Base-by-base conservation (phyloP, 768 basidiomycete genomes). In the Xerocomellus chrysenteron region DNA sequence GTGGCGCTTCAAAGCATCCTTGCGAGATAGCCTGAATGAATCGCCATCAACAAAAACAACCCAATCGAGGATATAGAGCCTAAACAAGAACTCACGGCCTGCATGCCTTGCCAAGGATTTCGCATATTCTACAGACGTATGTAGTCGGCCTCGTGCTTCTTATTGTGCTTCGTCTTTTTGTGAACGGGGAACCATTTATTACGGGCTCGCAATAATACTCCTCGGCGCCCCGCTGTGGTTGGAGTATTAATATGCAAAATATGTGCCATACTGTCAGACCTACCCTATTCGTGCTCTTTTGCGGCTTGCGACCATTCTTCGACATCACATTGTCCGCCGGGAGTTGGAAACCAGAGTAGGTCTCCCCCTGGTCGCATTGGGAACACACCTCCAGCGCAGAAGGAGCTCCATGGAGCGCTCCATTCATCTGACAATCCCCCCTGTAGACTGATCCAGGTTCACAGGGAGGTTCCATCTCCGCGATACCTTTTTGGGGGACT, bases 1-100 rank as follows among this genome's bases (percentile, higher is more conserved):
- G 5, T 58, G 57, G 7, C 57, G 43, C 17, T 58, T 58, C 4
- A 58, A 17, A 0, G 36, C 33, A 3, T 58, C 57, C 28, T 33
- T 59, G 16, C 48, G 41, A n/a, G 57, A 51, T 3, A 51, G 4
- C 1, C 56, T 58, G 26, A 16, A 36, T 5, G 8, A n/a, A 44
- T 35, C 11, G 12, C 6, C 21, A 8, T 58, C 19, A 58, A 21
- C 13, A 17, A 32, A 33, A 36, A 13, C 4, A 40, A 4, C 14
- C 16, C 26, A 28, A 37, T 24, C 2, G 24, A 26, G 2, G 41
- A 36, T 14, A 39, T 11, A 5, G 5, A 11, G 30, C 28, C 11
- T 17, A 56, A 36, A 6, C 9, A 3, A 32, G 17, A 37, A 32
- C 55, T 37, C 19, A 53, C 55, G 26, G 19, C n/a, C 0, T 7